Conservation (phyloP, 2,329 filamentous ascomycete genomes). For the Ophiognomonia clavigignenti-juglandacearum region DNA sequence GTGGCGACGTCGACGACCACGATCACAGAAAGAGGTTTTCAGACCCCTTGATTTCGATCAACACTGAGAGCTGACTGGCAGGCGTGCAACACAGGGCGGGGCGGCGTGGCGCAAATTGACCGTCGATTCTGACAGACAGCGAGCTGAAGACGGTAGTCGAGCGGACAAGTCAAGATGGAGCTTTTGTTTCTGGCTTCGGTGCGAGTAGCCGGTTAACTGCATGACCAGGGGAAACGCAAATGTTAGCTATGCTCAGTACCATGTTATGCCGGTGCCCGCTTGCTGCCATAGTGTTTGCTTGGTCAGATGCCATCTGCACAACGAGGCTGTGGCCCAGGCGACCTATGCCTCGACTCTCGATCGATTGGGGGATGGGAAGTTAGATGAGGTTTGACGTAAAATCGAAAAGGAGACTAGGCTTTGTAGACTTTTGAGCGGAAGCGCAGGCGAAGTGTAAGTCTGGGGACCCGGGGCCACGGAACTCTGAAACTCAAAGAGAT, state of each 20-base stretch:
- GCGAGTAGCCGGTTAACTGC: slow-evolving; percentile 30
- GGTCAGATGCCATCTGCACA: slow-evolving; percentile 1
- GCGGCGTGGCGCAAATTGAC: slow-evolving; percentile 14
- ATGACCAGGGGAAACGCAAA: slow-evolving; percentile 25
- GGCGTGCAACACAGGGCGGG: slow-evolving; percentile 16
- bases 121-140: slow-evolving; percentile 5
- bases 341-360: neutral
- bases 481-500: neutral
- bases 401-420: too few species aligned
- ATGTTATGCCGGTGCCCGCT: slow-evolving; percentile 3
- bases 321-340: neutral
- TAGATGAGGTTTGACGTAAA: too few species aligned
- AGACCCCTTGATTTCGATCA: slow-evolving; percentile 2
- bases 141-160: slow-evolving; percentile 14
- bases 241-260: slow-evolving; percentile 26
- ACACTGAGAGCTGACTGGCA: slow-evolving; percentile 5
- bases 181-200: slow-evolving; percentile 17
- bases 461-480: neutral
- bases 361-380: too few species aligned
- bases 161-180: neutral
- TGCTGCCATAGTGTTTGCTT: neutral
- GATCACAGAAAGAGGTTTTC: slow-evolving; percentile 1
- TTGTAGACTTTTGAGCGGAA: neutral
- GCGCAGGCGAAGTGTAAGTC: neutral
- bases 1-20: neutral